Evolutionary conservation across 108 stramenopile species (phyloP).

Genomic region (Fistulifera pelliculosa): DNA sequence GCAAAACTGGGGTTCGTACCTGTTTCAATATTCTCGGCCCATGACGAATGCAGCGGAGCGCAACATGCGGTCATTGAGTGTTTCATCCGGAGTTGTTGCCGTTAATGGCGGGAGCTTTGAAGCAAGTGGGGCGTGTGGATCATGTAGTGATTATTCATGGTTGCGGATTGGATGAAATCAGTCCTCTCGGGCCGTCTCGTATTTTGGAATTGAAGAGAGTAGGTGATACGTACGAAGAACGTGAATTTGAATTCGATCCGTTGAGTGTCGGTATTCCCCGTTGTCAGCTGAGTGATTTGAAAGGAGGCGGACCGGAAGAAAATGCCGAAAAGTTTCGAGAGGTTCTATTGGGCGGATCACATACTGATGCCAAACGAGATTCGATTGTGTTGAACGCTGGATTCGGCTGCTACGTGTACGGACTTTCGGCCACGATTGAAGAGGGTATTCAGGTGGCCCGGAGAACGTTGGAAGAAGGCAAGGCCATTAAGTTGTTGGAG

Average conservation of each 20-base stretch:
- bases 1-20: conserved; percentile 89
- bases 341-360: conserved; percentile 80
- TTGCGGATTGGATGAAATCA: conserved; percentile 95
- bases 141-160: conserved; percentile 98
- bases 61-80: conserved; percentile 94
- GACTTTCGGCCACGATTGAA: conserved; percentile 74
- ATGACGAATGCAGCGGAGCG: conserved; percentile 98
- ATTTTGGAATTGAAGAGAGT: conserved; percentile 85
- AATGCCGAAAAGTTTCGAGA: conserved; percentile 87
- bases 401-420: conserved; percentile 94
- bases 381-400: conserved; percentile 97
- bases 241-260: conserved; percentile 81
- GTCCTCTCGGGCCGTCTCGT: conserved; percentile 88
- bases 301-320: conserved; percentile 90
- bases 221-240: conserved; percentile 68
- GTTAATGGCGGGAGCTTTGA: conserved; percentile 85
- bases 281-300: conserved; percentile 86
- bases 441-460: conserved; percentile 83
- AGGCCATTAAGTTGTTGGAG: conserved; percentile 57
- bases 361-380: conserved; percentile 89
- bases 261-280: conserved; percentile 73
- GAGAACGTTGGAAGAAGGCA: conserved; percentile 64
- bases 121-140: conserved; percentile 88
- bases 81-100: conserved; percentile 83
- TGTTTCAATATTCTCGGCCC: conserved; percentile 98